Percentiles rank a stretch among this genome's conserved stretches.
Evolutionary conservation across 768 basidiomycete species (phyloP).

Genomic region (Lactarius hengduanensis): DNA sequence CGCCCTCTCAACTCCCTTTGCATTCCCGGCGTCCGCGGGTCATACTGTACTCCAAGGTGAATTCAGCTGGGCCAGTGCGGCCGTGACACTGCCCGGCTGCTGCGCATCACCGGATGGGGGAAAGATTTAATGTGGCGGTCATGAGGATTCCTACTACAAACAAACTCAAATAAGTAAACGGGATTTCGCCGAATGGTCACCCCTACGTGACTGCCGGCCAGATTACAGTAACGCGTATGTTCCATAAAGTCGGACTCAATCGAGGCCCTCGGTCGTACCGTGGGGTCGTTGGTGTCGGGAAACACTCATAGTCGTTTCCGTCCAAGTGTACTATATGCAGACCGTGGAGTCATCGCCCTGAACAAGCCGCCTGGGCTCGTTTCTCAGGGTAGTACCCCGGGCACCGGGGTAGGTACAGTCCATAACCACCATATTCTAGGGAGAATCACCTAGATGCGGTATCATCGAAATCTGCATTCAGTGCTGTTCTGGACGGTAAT

Average conservation of each 20-base stretch:
- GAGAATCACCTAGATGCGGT: not conserved
- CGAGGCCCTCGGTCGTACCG: not conserved
- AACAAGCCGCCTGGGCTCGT: constrained; percentile 29
- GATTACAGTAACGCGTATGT: not conserved
- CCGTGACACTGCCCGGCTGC: not conserved
- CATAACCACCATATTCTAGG: not conserved
- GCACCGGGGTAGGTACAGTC: not conserved
- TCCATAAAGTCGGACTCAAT: not conserved
- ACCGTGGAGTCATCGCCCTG: constrained; percentile 27
- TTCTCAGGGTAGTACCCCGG: constrained; percentile 14
- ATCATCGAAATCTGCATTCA: not conserved
- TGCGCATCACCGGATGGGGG: not conserved
- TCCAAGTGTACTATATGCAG: constrained; percentile 20
- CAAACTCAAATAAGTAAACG: constrained; percentile 12
- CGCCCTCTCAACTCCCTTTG: not conserved
- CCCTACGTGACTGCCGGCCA: not conserved
- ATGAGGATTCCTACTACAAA: constrained; percentile 23
- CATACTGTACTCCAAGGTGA: not conserved
- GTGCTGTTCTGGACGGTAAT: constrained; percentile 13
- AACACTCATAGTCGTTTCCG: not conserved
- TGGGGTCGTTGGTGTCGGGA: not conserved
- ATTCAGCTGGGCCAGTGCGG: not conserved
- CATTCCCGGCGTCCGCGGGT: not conserved
- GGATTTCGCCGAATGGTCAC: not conserved
- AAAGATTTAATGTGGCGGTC: not conserved